Evolutionary conservation across 352 stramenopile species (phyloP).

Genomic region (Phytopythium sindhum): DNA sequence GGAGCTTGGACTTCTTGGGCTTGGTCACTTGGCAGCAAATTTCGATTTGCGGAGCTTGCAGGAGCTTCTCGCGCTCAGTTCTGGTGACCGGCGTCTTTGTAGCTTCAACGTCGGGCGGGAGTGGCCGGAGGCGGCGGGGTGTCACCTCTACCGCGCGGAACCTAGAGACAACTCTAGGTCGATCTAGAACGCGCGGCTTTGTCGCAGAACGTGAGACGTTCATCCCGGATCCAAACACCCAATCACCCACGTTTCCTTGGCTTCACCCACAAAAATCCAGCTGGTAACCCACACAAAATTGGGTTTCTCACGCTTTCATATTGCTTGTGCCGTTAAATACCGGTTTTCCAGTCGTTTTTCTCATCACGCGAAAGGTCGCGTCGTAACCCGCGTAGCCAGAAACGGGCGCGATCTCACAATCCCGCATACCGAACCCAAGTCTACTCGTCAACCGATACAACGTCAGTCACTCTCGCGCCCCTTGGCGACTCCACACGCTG

Average conservation of each 20-base stretch:
- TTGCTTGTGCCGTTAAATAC: not conserved
- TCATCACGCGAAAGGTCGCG: conserved; percentile 1
- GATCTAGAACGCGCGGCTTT: conserved; percentile 3
- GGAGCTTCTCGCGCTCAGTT: not conserved
- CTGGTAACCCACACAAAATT: no score
- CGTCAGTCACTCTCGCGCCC: not conserved
- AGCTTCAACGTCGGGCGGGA: conserved; percentile 6
- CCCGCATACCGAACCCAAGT: not conserved
- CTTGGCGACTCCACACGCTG: not conserved
- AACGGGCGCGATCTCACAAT: not conserved
- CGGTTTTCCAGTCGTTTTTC: not conserved
- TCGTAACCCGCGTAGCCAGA: not conserved
- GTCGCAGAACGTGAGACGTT: conserved; percentile 10
- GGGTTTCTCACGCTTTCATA: not conserved
- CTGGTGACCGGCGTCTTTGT: not conserved
- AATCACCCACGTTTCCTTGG: not conserved
- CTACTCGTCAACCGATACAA: not conserved
- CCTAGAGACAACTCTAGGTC: no score
- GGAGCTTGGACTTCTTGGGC: conserved; percentile 1
- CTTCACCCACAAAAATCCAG: not conserved
- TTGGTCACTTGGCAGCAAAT: conserved; percentile 23
- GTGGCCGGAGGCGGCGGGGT: not conserved
- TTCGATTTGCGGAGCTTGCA: conserved; percentile 6
- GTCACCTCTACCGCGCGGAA: not conserved
- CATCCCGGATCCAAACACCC: not conserved